Base-by-base conservation (phyloP, 208 protist genomes). In the Acanthamoeba polyphaga region DNA sequence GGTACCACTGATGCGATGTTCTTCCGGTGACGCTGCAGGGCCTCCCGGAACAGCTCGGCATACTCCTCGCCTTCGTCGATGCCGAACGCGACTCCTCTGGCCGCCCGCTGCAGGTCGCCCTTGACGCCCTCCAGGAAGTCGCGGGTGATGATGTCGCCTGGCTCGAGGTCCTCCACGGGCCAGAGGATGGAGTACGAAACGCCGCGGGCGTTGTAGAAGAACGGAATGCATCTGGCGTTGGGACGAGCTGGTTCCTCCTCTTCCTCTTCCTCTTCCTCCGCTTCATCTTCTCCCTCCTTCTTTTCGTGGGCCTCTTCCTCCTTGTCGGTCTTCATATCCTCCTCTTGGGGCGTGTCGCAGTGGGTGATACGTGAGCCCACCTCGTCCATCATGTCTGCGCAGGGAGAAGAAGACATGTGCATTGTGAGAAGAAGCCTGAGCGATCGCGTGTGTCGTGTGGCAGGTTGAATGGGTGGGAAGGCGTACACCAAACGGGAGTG, bases 381-480 rank as follows among this genome's bases (percentile, higher is more conserved):
- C 38, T 94, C 90, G 43, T 94, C 90, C 90, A 94, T 94, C 90
- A 94, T 94, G 68, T 94, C 62, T 94, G 62, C 32, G 34, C 53
- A 38, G 80, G 34, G 19, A 60, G 24, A 62, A 88, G 34, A 0
- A 17, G 53, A n/a, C 27, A n/a, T 8, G 15, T 4, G 43, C 29
- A 34, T 27, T 15, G 7, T 43, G 3, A 38, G n/a, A 74, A 74
- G 29, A 74, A 22, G 49, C 10, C 19, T 43, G 27, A 94, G 68
- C 3, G 27, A 27, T 68, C 3, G 49, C 29, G 22, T 7, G 22
- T 15, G 6, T 68, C 9, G 49, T 12, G 22, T 24, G 22, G 0
- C 60, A 62, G 1, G 15, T 58, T 49, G 46, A 1, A 49, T 27
- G 46, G 24, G n/a, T 38, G 46, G 46, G 55, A 29, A 84, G n/a